Base-by-base conservation (phyloP, 257 asterid genomes). In the Penstemon davidsonii region DNA sequence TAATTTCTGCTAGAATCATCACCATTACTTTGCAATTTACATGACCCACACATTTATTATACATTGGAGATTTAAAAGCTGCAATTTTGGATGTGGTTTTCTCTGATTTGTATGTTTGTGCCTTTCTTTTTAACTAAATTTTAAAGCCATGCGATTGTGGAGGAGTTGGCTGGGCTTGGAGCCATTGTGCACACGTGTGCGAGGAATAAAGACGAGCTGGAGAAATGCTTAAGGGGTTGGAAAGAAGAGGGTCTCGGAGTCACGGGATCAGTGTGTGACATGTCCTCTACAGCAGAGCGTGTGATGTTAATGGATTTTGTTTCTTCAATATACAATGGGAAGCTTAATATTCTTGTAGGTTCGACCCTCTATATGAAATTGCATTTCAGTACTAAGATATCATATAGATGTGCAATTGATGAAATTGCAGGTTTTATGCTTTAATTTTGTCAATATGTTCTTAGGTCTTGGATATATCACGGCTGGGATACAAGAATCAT, bases 151-250 rank as follows among this genome's bases (percentile, higher is more conserved):
- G 87, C 95, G 4, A 81, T 85, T 67, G 91, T 85, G 67, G 91
- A 85, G 75, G 95, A 87, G 75, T 75, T 87, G 74, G 87, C 85
- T 18, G 86, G 79, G 37, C 77, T 87, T 10, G 89, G 95, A 13
- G 91, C 95, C 45, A 45, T 54, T 4, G 88, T 87, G 66, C 84
- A 87, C 75, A 85, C 84, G 11, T 87, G 95, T 63, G 85, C 88
- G 5, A 76, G 91, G 57, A 78, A 76, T 46, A 64, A 81, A 60
- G 81, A 75, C 19, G 89, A 85, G 77, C 83, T 85, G 40, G 63
- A 66, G n/a, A 75, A 69, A 62, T 79, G 86, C 63, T 75, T 87
- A 79, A 68, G 70, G 72, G 64, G 58, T 66, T 87, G 95, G 95
- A 72, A 76, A 67, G 84, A 67, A 5, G 78, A 72, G 70, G 86